phyloP scores from a whole-genome alignment of 768 basidiomycete species.

The Suillus lakei region DNA sequence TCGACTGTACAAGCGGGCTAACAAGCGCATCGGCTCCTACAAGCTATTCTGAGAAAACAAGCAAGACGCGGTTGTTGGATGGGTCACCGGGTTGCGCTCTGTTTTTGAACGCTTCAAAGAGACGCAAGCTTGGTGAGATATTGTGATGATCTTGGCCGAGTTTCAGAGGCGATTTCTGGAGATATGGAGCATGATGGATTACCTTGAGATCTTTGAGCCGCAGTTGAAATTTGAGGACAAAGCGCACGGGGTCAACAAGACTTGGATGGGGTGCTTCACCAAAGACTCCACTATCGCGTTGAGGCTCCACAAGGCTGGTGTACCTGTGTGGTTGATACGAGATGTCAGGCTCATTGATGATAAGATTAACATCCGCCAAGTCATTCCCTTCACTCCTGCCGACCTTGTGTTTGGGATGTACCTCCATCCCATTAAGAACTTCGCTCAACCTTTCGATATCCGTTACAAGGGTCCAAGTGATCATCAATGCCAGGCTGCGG shows the following conservation, averaged over 20 bases:
- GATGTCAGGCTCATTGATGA: not conserved
- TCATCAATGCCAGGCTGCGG: too few species aligned
- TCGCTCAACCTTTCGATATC: too few species aligned
- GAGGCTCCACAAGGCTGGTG: not conserved
- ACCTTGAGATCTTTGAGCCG: not conserved
- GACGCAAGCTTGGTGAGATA: not conserved
- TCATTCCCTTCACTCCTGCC: not conserved
- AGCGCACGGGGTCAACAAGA: not conserved
- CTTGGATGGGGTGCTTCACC: constrained; percentile 2
- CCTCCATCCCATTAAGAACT: too few species aligned
- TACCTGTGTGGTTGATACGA: not conserved
- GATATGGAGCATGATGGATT: not conserved
- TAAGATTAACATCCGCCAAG: not conserved
- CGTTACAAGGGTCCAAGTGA: too few species aligned
- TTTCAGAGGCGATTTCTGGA: not conserved
- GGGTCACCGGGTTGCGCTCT: too few species aligned
- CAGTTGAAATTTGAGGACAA: not conserved
- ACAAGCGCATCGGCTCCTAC: too few species aligned
- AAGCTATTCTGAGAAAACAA: too few species aligned
- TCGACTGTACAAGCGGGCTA: too few species aligned
- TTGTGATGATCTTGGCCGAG: not conserved
- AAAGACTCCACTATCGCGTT: not conserved
- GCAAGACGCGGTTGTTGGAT: too few species aligned
- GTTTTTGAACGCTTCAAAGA: too few species aligned
- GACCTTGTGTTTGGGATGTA: not conserved